Conservation (phyloP, 2,329 filamentous ascomycete species). For the Thermoascus crustaceus region DNA sequence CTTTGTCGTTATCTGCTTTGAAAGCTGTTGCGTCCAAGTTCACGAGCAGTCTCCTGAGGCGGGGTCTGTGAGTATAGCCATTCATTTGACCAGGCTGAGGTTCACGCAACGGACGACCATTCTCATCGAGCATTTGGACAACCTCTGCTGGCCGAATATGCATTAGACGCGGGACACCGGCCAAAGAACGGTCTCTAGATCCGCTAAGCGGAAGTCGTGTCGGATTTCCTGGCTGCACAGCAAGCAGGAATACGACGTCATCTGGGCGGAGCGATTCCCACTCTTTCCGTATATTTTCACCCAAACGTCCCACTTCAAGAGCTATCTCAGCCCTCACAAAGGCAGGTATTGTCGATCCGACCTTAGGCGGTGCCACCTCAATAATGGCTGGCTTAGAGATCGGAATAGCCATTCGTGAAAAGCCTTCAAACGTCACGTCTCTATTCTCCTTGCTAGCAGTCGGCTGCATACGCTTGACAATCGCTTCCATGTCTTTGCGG, state of each 20-base stretch:
- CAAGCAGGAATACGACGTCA: conserved; percentile 82
- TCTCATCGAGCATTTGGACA: conserved; percentile 77
- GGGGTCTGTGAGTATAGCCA: conserved; percentile 50
- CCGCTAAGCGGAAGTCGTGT: conserved; percentile 11
- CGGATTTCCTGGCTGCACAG: conserved; percentile 54
- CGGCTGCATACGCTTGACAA: conserved; percentile 70
- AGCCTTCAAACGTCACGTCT: conserved; percentile 65
- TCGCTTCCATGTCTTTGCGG: conserved; percentile 78
- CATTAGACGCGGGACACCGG: conserved; percentile 58
- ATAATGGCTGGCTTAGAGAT: conserved; percentile 80
- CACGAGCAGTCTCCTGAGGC: conserved; percentile 63
- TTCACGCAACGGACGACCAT: conserved; percentile 64
- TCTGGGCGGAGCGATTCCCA: conserved; percentile 84
- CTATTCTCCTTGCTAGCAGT: conserved; percentile 56
- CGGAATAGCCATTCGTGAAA: conserved; percentile 84
- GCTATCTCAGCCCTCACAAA: conserved; percentile 78
- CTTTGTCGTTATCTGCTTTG: conserved; percentile 62
- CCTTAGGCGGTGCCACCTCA: conserved; percentile 72
- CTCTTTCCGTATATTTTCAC: conserved; percentile 66
- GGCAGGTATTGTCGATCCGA: conserved; percentile 76
- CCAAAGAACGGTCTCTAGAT: conserved; percentile 13
- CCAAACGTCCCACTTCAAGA: conserved; percentile 73
- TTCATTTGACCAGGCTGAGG: conserved; percentile 47
- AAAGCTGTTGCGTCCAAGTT: conserved; percentile 74
- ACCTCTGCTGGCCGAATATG: conserved; percentile 76